Evolutionary conservation across 2,329 filamentous ascomycete genomes (phyloP).

Genomic region (Cercospora zeina): DNA sequence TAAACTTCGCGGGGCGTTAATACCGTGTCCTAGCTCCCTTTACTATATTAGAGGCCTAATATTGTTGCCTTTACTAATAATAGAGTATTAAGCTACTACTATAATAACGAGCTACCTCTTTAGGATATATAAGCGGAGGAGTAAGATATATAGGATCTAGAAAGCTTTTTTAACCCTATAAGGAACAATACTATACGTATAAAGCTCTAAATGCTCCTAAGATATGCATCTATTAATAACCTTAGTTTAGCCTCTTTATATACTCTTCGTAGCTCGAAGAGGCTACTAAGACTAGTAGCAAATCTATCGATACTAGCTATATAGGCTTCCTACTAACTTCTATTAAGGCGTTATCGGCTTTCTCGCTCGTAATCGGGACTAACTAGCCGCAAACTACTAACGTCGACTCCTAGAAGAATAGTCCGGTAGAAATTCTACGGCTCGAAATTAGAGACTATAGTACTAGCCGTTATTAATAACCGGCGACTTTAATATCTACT

Average conservation of each 20-base stretch:
- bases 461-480: not conserved
- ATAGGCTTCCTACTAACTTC: not conserved
- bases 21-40: not conserved
- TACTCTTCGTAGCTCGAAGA: not conserved
- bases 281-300: not conserved
- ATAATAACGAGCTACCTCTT: not conserved
- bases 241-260: not conserved
- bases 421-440: not conserved
- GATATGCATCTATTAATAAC: not conserved
- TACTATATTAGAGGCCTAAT: not conserved
- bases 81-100: not conserved
- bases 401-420: not conserved
- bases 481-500: not conserved
- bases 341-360: not conserved
- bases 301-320: not conserved
- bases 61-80: not conserved
- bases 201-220: not conserved
- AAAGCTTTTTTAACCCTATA: not conserved
- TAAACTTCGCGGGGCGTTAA: not conserved
- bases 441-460: not conserved
- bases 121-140: not conserved
- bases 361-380: not conserved
- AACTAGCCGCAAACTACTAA: not conserved
- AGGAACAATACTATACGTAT: not conserved
- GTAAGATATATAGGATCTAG: not conserved